Evolutionary conservation across 495 filamentous ascomycete genomes (phyloP), one percentile per base, ranked within the genome.

Genomic region (Penicillium crystallinum): DNA sequence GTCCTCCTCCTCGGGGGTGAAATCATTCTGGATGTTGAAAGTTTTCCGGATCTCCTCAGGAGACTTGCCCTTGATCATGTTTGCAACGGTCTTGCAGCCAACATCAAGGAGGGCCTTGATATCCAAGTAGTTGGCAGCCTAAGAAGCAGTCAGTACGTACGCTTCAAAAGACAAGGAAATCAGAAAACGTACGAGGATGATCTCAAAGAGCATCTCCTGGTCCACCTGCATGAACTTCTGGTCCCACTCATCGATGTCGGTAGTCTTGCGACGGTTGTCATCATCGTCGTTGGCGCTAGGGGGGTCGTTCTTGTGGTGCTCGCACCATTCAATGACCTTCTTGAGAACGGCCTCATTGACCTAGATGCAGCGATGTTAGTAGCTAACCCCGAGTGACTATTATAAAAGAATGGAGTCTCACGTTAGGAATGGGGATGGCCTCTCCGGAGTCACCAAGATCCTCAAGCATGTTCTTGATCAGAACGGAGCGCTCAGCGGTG

Each of bases 141-240:
- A 38, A 25, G 9, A 10, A 19, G 8, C 11, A 40, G 22, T 59
- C 45, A 53, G 51, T 42, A 14, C 22, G 11, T 30, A 22, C 2
- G 8, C 7, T 21, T 19, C 10, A 35, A 17, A 18, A 2, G 8
- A 14, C 10, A 12, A n/a, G 27, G 15, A 3, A 6, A 12, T 12
- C 11, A 37, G 12, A 15, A 6, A 25, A 81, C 88, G 44, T 81
- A 95, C 91, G 25, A 98, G 77, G 55, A 98, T 98, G 64, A 98
- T 97, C 77, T 98, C 93, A 55, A 98, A 98, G 1, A 98, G 81
- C 93, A 98, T 96, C 73, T 98, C 93, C 66, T 98, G 93, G 65
- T 98, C 93, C 8, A 98, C 93, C 72, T 97, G 93, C 93, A 97
- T 98, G 69, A 97, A 98, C 69, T 98, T 98, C 70, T 97, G 93